These are phyloP conservation scores for Ramalina intermedia DNA, from an alignment of 495 filamentous ascomycete genomes.

Conservation along the genomic window DNA sequence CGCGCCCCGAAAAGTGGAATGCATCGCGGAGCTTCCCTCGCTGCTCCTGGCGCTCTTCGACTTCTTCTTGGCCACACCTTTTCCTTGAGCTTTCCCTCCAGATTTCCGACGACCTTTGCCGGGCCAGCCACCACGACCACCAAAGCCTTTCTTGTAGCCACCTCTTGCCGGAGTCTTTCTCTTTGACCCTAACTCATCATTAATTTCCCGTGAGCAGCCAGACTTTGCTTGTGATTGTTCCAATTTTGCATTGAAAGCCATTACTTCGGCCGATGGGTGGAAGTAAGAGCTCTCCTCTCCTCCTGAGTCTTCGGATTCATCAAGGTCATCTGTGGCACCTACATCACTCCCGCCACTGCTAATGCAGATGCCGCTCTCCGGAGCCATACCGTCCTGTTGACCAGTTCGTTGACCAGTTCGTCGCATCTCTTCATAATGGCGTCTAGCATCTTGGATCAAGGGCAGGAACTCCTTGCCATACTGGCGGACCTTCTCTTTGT, in stretches of 20 bases:
- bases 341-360: constrained; percentile 39
- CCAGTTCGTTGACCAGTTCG: constrained; percentile 34
- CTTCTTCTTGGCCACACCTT: constrained; percentile 6
- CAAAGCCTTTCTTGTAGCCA: constrained; percentile 1
- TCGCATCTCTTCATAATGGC: constrained; percentile 34
- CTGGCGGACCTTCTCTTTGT: constrained; percentile 50
- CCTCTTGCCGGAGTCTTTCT: neutral
- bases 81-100: neutral
- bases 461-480: constrained; percentile 55
- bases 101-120: neutral
- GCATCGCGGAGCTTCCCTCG: constrained; percentile 4
- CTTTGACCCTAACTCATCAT: too few relatives aligned
- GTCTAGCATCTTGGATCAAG: constrained; percentile 41
- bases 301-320: constrained; percentile 24
- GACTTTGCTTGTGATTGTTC: too few relatives aligned
- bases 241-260: constrained; percentile 19
- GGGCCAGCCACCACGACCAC: constrained; percentile 3
- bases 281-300: constrained; percentile 29
- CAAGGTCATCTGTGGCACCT: constrained; percentile 33
- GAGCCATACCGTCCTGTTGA: constrained; percentile 36
- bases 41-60: constrained; percentile 8
- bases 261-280: constrained; percentile 15
- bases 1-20: constrained; percentile 6
- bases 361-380: constrained; percentile 52
- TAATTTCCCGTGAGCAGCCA: too few relatives aligned